These are phyloP conservation scores for Globisporangium paddicum DNA, from an alignment of 352 stramenopile genomes.

Conservation along the genomic window DNA sequence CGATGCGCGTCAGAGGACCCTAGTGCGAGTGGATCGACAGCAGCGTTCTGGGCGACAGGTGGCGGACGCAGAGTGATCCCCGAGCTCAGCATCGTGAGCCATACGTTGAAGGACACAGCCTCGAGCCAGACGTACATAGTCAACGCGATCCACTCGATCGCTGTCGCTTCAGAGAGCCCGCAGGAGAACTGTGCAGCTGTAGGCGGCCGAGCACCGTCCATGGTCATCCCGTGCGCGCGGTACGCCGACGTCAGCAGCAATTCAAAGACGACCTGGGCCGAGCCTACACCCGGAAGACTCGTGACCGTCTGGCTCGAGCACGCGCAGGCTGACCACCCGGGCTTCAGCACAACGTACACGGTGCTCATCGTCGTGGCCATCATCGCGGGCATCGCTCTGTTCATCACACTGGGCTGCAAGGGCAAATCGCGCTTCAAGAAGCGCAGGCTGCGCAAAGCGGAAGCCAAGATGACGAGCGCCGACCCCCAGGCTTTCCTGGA, in stretches of 20 bases:
- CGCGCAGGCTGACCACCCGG: constrained; percentile 3
- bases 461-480: constrained; percentile 14
- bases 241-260: neutral
- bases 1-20: constrained; percentile 15
- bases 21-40: neutral
- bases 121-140: constrained; percentile 11
- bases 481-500: constrained; percentile 10
- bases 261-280: neutral
- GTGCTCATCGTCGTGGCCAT: constrained; percentile 4
- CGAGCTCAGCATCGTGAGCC: constrained; percentile 12
- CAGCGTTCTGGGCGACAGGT: constrained; percentile 27
- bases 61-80: constrained; percentile 14
- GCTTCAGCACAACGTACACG: constrained; percentile 5
- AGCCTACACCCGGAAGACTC: neutral
- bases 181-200: constrained; percentile 3
- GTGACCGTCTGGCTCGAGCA: constrained; percentile 12
- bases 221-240: constrained; percentile 20
- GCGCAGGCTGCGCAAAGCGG: neutral
- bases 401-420: constrained; percentile 6
- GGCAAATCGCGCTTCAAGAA: constrained; percentile 1
- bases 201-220: neutral
- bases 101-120: constrained; percentile 15
- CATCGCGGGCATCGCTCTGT: constrained; percentile 3
- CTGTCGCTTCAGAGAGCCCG: constrained; percentile 1
- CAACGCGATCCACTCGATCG: constrained; percentile 25